Conservation (phyloP, 228 moss, liverwort and hornwort species). For the Sphagnum magellanicum region DNA sequence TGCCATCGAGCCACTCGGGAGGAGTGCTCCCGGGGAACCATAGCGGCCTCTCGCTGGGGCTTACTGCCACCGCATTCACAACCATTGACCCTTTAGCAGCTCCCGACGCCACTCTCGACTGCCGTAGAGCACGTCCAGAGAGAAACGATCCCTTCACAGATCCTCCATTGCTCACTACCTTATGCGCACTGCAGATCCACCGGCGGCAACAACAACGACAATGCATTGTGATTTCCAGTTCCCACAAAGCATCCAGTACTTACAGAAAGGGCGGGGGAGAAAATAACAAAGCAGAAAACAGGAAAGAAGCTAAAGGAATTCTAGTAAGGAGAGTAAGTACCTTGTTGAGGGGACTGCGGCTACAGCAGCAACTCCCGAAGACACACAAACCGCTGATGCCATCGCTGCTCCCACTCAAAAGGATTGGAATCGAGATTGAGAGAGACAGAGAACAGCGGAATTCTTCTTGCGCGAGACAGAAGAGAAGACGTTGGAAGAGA, state of each 20-base stretch:
- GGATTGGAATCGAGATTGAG: too few relatives aligned
- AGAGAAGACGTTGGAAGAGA: too few relatives aligned
- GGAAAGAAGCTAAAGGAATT: neutral
- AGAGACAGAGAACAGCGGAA: too few relatives aligned
- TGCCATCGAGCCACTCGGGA: conserved; percentile 69
- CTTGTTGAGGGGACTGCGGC: conserved; percentile 60
- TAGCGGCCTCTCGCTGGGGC: conserved; percentile 49
- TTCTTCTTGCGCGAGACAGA: too few relatives aligned
- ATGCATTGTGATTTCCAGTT: neutral
- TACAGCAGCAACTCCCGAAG: conserved; percentile 53
- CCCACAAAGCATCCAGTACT: neutral
- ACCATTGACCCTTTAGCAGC: conserved; percentile 25
- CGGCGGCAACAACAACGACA: neutral
- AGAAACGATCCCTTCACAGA: conserved; percentile 58
- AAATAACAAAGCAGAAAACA: neutral
- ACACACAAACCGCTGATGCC: conserved; percentile 85
- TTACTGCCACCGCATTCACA: conserved; percentile 19
- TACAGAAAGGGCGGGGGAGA: neutral
- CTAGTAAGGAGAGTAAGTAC: conserved; percentile 4
- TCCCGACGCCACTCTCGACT: conserved; percentile 26
- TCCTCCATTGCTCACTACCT: conserved; percentile 49
- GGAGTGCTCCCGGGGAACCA: conserved; percentile 82
- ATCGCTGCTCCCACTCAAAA: conserved; percentile 27
- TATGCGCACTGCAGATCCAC: conserved; percentile 38
- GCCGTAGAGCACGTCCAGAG: conserved; percentile 56